Evolutionary conservation across 176 grass and related monocot species (phyloP).

Genomic region (Aegilops tauschii): DNA sequence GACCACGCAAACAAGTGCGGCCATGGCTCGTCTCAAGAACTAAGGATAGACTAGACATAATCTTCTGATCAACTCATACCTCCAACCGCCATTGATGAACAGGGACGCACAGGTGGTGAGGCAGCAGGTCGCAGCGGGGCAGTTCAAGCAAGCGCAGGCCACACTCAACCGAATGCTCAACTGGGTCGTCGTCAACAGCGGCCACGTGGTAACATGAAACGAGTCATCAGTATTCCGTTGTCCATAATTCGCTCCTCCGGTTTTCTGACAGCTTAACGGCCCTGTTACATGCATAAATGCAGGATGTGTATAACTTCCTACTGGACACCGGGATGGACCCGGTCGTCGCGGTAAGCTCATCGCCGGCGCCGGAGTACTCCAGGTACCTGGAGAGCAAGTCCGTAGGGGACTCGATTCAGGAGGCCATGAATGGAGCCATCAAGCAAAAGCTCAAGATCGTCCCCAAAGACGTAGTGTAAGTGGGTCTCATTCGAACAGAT

Average conservation of each 20-base stretch:
- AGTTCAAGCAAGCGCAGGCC: slow-evolving; percentile 35
- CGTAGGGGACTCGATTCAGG: slow-evolving; percentile 28
- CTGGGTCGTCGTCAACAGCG: slow-evolving; percentile 44
- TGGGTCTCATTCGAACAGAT: background rate
- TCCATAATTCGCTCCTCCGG: background rate
- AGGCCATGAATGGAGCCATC: slow-evolving; percentile 77
- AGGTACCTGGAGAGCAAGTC: slow-evolving; percentile 47
- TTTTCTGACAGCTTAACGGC: background rate
- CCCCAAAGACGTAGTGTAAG: slow-evolving; percentile 54
- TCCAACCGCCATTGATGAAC: background rate
- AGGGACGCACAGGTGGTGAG: slow-evolving; percentile 58
- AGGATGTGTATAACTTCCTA: slow-evolving; percentile 92
- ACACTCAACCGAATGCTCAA: slow-evolving; percentile 27
- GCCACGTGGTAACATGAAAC: slow-evolving; percentile 43
- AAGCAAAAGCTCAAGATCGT: slow-evolving; percentile 82
- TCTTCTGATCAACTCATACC: background rate
- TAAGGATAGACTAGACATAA: too few species aligned
- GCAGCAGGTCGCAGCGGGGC: slow-evolving; percentile 37
- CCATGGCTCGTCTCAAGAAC: too few species aligned
- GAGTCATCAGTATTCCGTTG: background rate
- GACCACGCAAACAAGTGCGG: slow-evolving; percentile 51
- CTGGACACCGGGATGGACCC: slow-evolving; percentile 63
- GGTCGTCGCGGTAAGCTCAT: slow-evolving; percentile 1
- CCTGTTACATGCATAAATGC: background rate
- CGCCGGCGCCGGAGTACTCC: slow-evolving; percentile 31